Conservation (phyloP, 164 flowering plant species). For the Vitis cinerea region DNA sequence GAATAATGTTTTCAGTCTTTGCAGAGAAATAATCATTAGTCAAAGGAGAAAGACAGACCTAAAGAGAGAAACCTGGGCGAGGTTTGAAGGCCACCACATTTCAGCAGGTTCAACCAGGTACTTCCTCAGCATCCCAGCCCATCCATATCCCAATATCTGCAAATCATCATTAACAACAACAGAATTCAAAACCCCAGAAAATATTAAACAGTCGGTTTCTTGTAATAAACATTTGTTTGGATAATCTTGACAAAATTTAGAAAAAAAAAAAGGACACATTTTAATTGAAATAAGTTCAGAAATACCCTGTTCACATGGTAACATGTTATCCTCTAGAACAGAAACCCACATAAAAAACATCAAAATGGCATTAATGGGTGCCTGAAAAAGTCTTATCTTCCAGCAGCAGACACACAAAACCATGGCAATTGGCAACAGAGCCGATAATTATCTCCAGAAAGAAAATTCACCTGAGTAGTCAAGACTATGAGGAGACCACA, state of each 20-base stretch:
- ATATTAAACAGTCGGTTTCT: not conserved
- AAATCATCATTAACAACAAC: not conserved
- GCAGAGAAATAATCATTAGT: not conserved
- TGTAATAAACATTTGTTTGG: not conserved
- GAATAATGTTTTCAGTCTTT: not conserved
- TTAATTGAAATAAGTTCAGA: too few species aligned
- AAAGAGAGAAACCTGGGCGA: constrained; percentile 91
- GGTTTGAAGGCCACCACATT: constrained; percentile 98
- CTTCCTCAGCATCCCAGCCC: constrained; percentile 89
- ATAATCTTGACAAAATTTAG: too few species aligned
- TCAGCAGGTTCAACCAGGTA: constrained; percentile 83
- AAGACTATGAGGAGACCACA: constrained; percentile 68
- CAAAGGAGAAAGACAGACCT: constrained; percentile 40
- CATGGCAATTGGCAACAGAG: not conserved
- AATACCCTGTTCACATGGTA: not conserved
- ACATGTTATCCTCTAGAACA: too few species aligned
- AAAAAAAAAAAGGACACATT: too few species aligned
- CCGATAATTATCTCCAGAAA: not conserved
- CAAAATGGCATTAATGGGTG: not conserved
- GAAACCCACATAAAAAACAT: not conserved
- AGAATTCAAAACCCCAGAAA: not conserved
- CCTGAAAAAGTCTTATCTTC: not conserved
- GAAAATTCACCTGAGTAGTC: constrained; percentile 66
- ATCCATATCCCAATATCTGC: constrained; percentile 91
- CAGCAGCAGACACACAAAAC: not conserved